Base-by-base conservation (phyloP, 805 yeast genomes). In the Kurtzmaniella fragi region DNA sequence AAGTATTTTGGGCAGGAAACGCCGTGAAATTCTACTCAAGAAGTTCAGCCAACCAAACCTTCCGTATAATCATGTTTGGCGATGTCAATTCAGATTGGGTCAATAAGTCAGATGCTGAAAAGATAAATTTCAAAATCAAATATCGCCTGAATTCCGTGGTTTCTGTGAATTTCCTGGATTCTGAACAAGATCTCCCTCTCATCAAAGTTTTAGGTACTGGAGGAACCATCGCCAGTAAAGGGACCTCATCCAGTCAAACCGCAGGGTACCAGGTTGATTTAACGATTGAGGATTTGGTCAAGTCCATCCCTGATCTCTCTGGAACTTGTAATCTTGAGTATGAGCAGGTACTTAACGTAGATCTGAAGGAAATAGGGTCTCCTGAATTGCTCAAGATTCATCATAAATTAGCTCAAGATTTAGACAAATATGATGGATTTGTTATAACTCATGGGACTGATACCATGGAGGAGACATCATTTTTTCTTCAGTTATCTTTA, bases 391-490 rank as follows among this genome's bases (percentile, higher is more conserved):
- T 69, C 38, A 59, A 62, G 35, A 65, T 80, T 35, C 69, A 76
- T 43, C 55, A 62, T 32, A 71, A 73, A 40, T 66, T 80, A 14
- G 56, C 69, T 10, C 64, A 64, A 17, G 71, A 73, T 26, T 52
- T 78, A 28, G 62, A 58, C 32, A 43, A 57, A 2, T 75, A 67
- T 45, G 78, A 77, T 48, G 84, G 84, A 31, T 70, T 78, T 14
- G 84, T 80, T 32, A 74, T 80, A 29, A 80, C 84, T 1, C 86
- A 80, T 54, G 86, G 86, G n/a, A 80, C 86, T 6, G 86, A 80
- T 49, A 76, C 84, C 1, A 66, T 78, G 63, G 80, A 81, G 37
- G 86, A 80, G 53, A 79, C 86, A 6, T 77, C 84, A 0, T 79
- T 80, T 52, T 80, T 80, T 54, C 58, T 80, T 28, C 82, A 79